phyloP scores from a whole-genome alignment of 257 asterid species.

The Salvia hispanica region DNA sequence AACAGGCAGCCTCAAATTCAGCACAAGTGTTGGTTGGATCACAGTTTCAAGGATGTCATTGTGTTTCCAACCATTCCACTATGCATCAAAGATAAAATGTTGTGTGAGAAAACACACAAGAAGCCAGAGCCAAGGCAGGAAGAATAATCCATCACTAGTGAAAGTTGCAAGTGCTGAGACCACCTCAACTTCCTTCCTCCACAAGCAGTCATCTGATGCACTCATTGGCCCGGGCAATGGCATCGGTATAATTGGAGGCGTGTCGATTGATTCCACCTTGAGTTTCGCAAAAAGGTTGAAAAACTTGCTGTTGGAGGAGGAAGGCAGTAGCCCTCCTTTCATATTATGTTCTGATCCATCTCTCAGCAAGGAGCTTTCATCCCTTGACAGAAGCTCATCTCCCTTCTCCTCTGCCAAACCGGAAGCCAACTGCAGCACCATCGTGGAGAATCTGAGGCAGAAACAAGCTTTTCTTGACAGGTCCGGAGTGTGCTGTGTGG shows the following conservation, averaged over 20 bases:
- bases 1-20: background rate
- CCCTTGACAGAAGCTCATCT: slow-evolving; percentile 38
- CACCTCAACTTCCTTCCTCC: slow-evolving; percentile 2
- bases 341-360: slow-evolving; percentile 67
- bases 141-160: slow-evolving; percentile 31
- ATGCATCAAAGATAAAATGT: slow-evolving; percentile 37
- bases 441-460: slow-evolving; percentile 54
- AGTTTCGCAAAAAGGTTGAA: slow-evolving; percentile 30
- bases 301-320: slow-evolving; percentile 9
- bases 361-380: slow-evolving; percentile 49
- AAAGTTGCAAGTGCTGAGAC: slow-evolving; percentile 32
- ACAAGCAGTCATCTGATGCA: background rate
- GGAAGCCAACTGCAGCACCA: slow-evolving; percentile 32
- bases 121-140: slow-evolving; percentile 43
- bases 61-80: slow-evolving; percentile 49
- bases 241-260: slow-evolving; percentile 41
- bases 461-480: slow-evolving; percentile 62
- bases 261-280: slow-evolving; percentile 30
- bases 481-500: slow-evolving; percentile 62
- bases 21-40: background rate
- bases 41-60: slow-evolving; percentile 46
- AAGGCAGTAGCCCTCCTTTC: slow-evolving; percentile 27
- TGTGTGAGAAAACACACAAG: slow-evolving; percentile 45
- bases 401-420: slow-evolving; percentile 32
- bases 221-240: background rate